Evolutionary conservation across 257 asterid genomes (phyloP).

Genomic region (Solanum ahanhuiri): DNA sequence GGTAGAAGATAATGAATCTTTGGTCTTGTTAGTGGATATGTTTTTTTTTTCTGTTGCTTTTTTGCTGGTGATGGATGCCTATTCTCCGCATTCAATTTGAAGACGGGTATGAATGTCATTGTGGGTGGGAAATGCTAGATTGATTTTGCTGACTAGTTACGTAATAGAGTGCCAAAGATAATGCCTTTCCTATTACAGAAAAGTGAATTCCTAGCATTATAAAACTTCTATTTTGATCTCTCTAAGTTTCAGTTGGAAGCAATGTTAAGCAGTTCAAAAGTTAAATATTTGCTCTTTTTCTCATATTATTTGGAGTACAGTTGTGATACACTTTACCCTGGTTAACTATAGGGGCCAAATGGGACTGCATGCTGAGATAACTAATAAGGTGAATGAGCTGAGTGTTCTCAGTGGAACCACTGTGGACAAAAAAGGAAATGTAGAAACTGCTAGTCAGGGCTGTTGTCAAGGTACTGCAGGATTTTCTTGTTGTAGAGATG

Average conservation of each 20-base stretch:
- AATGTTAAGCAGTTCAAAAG: not conserved
- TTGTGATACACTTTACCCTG: not conserved
- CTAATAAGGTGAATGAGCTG: conserved; percentile 34
- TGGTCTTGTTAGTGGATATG: not conserved
- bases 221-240: not conserved
- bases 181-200: not conserved
- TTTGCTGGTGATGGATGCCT: not conserved
- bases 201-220: not conserved
- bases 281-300: not conserved
- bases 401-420: conserved; percentile 36
- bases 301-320: not conserved
- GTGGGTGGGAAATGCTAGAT: not conserved
- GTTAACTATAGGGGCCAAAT: conserved; percentile 64
- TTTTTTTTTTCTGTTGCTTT: not conserved
- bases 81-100: not conserved
- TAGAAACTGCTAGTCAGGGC: conserved; percentile 29
- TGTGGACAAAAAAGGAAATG: conserved; percentile 18
- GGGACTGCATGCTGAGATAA: conserved; percentile 46
- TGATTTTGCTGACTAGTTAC: not conserved
- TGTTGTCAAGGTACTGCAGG: conserved; percentile 91
- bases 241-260: not conserved
- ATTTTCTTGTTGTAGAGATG: conserved; percentile 69
- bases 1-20: not conserved
- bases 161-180: not conserved
- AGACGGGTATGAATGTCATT: not conserved